Base-by-base conservation (phyloP, 768 basidiomycete species). In the Tephrocybe rancida region DNA sequence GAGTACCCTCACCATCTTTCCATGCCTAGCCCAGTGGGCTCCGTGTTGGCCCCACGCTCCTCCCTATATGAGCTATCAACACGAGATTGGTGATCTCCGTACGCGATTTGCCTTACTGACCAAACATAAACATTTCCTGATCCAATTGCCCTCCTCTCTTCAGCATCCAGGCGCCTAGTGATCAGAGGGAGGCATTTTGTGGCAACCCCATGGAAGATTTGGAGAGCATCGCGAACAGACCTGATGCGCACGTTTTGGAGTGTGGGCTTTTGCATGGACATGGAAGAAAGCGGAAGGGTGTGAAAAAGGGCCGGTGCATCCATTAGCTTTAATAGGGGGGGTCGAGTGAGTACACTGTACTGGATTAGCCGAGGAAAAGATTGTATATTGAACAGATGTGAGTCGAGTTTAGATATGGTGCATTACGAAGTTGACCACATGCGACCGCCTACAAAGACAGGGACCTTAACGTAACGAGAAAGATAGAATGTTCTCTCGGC, bases 81-180 rank as follows among this genome's bases (percentile, higher is more conserved):
- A 39, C 10, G 14, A 48, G 22, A 44, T 48, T 46, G 29, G 29
- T 13, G 14, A 22, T 25, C 13, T 38, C 27, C 2, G 27, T 25
- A 29, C 8, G 13, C 19, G 18, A 35, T 54, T 25, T 4, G 45
- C 42, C 48, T 38, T 18, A 62, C 73, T 52, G 52, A 76, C 77
- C 91, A 93, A 56, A 92, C 88, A 61, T 91, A 92, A 21, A 92
- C 88, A 60, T 89, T 89, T 22, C 90, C 90, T 0, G 90, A 81
- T 16, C 77, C 60, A 62, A 93, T 88, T 16, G 82, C 82, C 43
- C 85, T 77, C 37, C 90, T 82, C 67, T 92, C 90, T 65, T 92
- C 89, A 39, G 87, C 87, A 65, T 92, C 90, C 60, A 93, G 80
- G 7, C 90, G 85, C 51, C 90, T 83, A 19, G 87, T 88, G 64